Base-by-base conservation (phyloP, 306 rosid genomes). In the Trifolium fragiferum region DNA sequence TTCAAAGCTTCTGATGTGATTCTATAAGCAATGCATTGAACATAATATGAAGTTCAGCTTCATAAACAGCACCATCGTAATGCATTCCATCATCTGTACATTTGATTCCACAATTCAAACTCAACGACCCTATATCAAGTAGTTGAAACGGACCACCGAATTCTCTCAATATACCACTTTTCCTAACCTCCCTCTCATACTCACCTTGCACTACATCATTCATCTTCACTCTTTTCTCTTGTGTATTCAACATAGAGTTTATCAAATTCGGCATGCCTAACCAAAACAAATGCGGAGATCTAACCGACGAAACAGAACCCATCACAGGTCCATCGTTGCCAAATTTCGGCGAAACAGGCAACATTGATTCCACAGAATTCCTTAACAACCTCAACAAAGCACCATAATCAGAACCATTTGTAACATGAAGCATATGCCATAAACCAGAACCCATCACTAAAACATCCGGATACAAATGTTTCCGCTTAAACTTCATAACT, bases 21-120 rank as follows among this genome's bases (percentile, higher is more conserved):
- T 91, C 93, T 72, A 91, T 90, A 63, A 94, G 90, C 90, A 94
- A 82, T 57, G 96, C 99, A 84, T 94, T 92, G 0, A 94, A 81
- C 90, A 88, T 73, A 63, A 94, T 80, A 25, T 94, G 99, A 80
- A 92, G 77, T 0, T 87, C 87, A 37, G 97, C 97, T 64, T 92
- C 97, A 80, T 90, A 94, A 30, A 94, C 95, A 67, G 78, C 80
- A 40, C 68, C 79, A 81, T 92, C 89, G 82, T 90, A 91, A 78
- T 94, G 99, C 93, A 91, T 90, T 2, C 97, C 97, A 81, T 94
- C 99, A 57, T 78, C 96, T 51, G 97, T 92, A 79, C 99, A 94
- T 37, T 83, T 81, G 30, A 88, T 87, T 72, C 99, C 99, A 81
- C 99, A 94, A 65, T 87, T 90, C 97, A 96, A 92, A 84, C 95